Evolutionary conservation across 805 yeast species (phyloP).

Genomic region (Monosporozyma aerobia): DNA sequence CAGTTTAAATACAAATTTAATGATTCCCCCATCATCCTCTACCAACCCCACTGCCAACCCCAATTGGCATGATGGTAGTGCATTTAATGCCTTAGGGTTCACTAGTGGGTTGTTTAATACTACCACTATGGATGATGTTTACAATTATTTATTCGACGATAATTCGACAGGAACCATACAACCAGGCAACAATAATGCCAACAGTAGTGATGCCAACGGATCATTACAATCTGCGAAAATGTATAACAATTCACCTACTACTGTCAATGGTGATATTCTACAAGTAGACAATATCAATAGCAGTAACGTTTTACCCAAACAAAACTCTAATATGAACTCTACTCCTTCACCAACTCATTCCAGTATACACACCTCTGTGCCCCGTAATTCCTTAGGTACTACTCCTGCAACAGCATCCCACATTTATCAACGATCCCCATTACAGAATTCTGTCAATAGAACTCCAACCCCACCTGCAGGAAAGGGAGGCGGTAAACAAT

Average conservation of each 20-base stretch:
- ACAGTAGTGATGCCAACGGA: neutral
- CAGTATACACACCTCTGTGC: neutral
- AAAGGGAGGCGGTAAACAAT: neutral
- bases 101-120: slow-evolving; percentile 21
- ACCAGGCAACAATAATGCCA: neutral
- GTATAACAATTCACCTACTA: neutral
- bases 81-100: slow-evolving; percentile 12
- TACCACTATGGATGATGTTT: slow-evolving; percentile 27
- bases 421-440: slow-evolving; percentile 1
- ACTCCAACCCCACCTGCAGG: slow-evolving; percentile 1
- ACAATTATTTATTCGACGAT: slow-evolving; percentile 23
- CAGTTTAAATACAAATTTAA: neutral
- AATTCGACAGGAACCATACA: neutral
- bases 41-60: neutral
- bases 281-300: neutral
- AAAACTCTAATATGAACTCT: neutral
- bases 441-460: slow-evolving; percentile 3
- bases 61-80: slow-evolving; percentile 14
- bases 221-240: neutral
- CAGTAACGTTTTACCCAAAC: neutral
- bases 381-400: neutral
- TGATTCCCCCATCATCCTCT: neutral
- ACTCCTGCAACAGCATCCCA: neutral
- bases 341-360: neutral
- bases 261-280: neutral